Percentiles rank a stretch among this genome's conserved stretches.
Conservation (phyloP, 345 rosid genomes). For the Euphorbia peplus region DNA sequence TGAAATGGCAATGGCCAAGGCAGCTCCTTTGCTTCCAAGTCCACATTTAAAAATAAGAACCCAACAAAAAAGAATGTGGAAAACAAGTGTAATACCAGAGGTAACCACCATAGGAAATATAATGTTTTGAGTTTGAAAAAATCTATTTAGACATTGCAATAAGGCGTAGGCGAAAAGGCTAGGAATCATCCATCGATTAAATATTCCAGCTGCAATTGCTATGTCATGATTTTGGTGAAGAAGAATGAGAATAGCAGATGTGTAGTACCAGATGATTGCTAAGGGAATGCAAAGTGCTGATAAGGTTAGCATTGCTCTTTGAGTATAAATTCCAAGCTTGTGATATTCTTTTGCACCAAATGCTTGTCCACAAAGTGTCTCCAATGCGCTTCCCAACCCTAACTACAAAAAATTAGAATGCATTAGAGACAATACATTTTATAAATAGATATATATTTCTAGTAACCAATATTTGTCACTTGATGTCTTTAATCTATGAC, state of each 20-base stretch:
- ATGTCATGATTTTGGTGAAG: slow-evolving; percentile 44
- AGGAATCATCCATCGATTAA: slow-evolving; percentile 58
- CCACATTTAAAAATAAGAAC: slow-evolving; percentile 36
- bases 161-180: slow-evolving; percentile 49
- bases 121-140: slow-evolving; percentile 55
- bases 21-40: slow-evolving; percentile 46
- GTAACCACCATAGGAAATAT: slow-evolving; percentile 46
- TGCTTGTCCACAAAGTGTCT: slow-evolving; percentile 67
- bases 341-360: slow-evolving; percentile 63
- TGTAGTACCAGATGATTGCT: slow-evolving; percentile 51
- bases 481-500: too few species aligned
- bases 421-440: too few species aligned
- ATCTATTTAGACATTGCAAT: slow-evolving; percentile 63
- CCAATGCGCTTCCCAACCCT: slow-evolving; percentile 70
- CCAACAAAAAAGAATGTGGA: slow-evolving; percentile 44
- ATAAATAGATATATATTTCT: too few species aligned
- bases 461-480: too few species aligned
- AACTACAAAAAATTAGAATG: slow-evolving; percentile 26
- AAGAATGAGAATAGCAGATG: slow-evolving; percentile 38
- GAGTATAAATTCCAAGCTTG: slow-evolving; percentile 62
- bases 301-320: slow-evolving; percentile 62
- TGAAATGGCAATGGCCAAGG: slow-evolving; percentile 35
- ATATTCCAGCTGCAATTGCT: slow-evolving; percentile 37
- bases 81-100: slow-evolving; percentile 32
- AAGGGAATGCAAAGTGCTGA: slow-evolving; percentile 45